Evolutionary conservation across 1,139 yeast species (phyloP), one percentile per base, ranked within the genome.

Genomic region (Pichia sp.): DNA sequence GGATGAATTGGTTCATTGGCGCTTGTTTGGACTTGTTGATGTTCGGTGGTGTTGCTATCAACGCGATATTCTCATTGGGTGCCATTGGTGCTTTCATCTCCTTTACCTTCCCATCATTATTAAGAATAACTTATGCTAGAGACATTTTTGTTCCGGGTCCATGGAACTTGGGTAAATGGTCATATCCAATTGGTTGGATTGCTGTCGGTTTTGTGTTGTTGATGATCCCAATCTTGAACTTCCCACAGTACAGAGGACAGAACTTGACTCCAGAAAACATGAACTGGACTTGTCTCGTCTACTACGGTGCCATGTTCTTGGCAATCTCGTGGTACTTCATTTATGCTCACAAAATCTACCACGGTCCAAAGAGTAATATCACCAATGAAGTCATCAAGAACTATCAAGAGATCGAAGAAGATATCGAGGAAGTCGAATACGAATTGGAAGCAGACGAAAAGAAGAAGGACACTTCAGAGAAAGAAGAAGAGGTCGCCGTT

Each of bases 11-110:
- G 53, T 49, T 66, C 21, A 51, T 80, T 37, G 85, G 83, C 25
- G 72, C 72, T 50, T 63, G 75, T 24, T 63, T 80, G 41, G 64
- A 77, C 38, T 64, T 77, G 42, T 66, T 78, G 52, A 77, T 80
- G 59, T 82, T 81, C 22, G 85, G 84, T 25, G 76, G 70, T 39
- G 66, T 72, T 12, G 83, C 87, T 29, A 75, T 81, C 48, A 80
- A 77, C 28, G 88, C 91, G 32, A 76, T 79, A 39, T 81, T 81
- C 60, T 77, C 84, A 1, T 84, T 80, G 26, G 86, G 86, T 35
- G 88, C 86, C 38, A 78, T 79, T 52, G 73, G 83, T 14, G 78
- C 84, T 0, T 79, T 78, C 50, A 68, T 79, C 42, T 79, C 87
- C 1, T 80, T 80, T 55, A 68, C 76, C n/a, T 62, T 76, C 48